Evolutionary conservation across 2,329 filamentous ascomycete species (phyloP), one percentile per base, ranked within the genome.

Genomic region (Colletotrichum sp.): DNA sequence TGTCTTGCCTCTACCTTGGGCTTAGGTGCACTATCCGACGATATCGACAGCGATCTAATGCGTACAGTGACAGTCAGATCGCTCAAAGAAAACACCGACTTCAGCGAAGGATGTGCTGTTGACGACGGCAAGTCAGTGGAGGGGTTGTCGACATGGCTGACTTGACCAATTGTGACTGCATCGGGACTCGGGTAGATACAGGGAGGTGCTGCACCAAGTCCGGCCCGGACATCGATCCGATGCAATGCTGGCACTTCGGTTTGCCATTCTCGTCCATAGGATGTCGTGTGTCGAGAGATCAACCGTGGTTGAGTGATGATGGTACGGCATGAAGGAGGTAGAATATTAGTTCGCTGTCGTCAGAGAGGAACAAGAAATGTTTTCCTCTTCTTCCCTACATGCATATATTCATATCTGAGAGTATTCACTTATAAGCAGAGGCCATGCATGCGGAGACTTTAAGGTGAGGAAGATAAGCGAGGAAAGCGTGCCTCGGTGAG

Each of bases 21-120:
- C 39, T 16, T 66, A 9, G 71, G 75, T 77, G 75, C 67, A 61
- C 57, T 61, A 77, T 68, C 76, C 75, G 76, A 78, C 11, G 63
- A 59, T n/a, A 55, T 29, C 30, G 32, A 61, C 52, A 25, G 27
- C 32, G 9, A 30, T 52, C 44, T 52, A 52, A 52, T 25, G 25
- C 25, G 25, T 52, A 52, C 6, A 22, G n/a, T 22, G 44, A 25
- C 12, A 52, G 16, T 39, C 39, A 32, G 55, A 68, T 29, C 39
- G 69, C 69, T 44, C n/a, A 34, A 62, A 66, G 49, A 36, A 59
- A 30, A 16, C 32, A n/a, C n/a, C 25, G 6, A 52, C 36, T n/a
- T 32, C 16, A 52, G 34, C 27, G 63, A 6, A 6, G 8, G 44
- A 68, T 15, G 27, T 25, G 25, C 27, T 29, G 49, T 66, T 27